Base-by-base conservation (phyloP, 345 rosid species). In the Sonneratia caseolaris region DNA sequence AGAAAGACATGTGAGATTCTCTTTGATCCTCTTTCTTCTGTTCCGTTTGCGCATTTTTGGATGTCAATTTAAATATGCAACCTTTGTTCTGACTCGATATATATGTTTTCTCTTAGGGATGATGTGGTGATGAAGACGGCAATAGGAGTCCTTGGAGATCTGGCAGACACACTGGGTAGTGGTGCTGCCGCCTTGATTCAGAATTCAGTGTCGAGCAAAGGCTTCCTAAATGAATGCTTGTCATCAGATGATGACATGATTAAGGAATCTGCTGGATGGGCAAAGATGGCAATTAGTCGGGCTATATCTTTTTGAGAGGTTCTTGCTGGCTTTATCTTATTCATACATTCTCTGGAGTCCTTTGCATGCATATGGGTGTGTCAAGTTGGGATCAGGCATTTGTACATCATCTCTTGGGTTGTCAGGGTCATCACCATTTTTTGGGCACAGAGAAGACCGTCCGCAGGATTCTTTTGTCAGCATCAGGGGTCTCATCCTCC, bases 231-330 rank as follows among this genome's bases (percentile, higher is more conserved):
- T 71, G 89, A 85, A 77, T 85, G 89, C 64, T 79, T 85, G 56
- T 83, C 82, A 12, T 83, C 89, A 7, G 86, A 83, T 56, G 89
- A 85, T 62, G 77, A 75, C 74, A 70, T 83, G 84, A 82, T 87
- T 66, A 87, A 87, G 81, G 89, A 85, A 83, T 85, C 89, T 70
- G 89, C 89, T 11, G 86, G 83, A 74, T 85, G 89, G 89, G 84
- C 89, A 76, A 85, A 83, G 82, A 74, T 85, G 85, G 85, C 89
- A 77, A 80, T 85, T 70, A 75, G 73, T 68, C 84, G 84, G 56
- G 86, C 84, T 74, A 80, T 85, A 72, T 79, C 87, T 73, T 82
- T 77, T 79, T 86, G 80, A 86, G 81, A 86, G 74, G 75, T 65
- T 22, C 19, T 68, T 69, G 77, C 74, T 51, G 53, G 64, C 70